Evolutionary conservation across 805 yeast genomes (phyloP).

Genomic region (Pichia scutulata): DNA sequence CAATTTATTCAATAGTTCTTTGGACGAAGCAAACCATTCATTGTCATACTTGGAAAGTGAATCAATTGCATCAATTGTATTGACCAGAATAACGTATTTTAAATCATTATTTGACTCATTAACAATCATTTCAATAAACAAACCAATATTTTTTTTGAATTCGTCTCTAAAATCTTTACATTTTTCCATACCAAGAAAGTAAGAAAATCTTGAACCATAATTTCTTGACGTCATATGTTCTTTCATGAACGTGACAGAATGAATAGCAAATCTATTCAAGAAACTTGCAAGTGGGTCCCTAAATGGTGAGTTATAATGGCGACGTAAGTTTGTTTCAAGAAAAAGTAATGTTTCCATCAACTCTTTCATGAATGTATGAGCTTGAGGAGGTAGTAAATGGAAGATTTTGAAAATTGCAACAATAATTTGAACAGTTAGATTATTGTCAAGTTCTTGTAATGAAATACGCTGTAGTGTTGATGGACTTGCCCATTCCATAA

Average conservation of each 20-base stretch:
- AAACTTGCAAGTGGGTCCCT: conserved; percentile 85
- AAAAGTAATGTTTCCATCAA: conserved; percentile 66
- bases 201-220: conserved; percentile 60
- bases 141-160: conserved; percentile 45
- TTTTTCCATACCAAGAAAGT: conserved; percentile 48
- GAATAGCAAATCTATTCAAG: conserved; percentile 71
- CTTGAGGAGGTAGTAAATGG: conserved; percentile 86
- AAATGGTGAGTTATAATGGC: conserved; percentile 84
- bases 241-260: conserved; percentile 63
- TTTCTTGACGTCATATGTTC: conserved; percentile 57
- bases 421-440: conserved; percentile 77
- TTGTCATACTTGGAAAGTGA: conserved; percentile 37
- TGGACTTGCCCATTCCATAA: conserved; percentile 94
- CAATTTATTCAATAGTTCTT: conserved; percentile 36
- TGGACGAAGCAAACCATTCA: conserved; percentile 54
- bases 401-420: conserved; percentile 87
- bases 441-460: conserved; percentile 70
- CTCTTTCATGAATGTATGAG: conserved; percentile 86
- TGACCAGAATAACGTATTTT: conserved; percentile 61
- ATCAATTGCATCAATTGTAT: conserved; percentile 56
- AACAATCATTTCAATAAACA: conserved; percentile 37
- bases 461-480: conserved; percentile 67
- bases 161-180: conserved; percentile 50
- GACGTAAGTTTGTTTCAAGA: conserved; percentile 74
- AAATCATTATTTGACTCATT: conserved; percentile 45